Evolutionary conservation across 2,329 filamentous ascomycete genomes (phyloP), one percentile per base, ranked within the genome.

Genomic region (Fusarium sp.): DNA sequence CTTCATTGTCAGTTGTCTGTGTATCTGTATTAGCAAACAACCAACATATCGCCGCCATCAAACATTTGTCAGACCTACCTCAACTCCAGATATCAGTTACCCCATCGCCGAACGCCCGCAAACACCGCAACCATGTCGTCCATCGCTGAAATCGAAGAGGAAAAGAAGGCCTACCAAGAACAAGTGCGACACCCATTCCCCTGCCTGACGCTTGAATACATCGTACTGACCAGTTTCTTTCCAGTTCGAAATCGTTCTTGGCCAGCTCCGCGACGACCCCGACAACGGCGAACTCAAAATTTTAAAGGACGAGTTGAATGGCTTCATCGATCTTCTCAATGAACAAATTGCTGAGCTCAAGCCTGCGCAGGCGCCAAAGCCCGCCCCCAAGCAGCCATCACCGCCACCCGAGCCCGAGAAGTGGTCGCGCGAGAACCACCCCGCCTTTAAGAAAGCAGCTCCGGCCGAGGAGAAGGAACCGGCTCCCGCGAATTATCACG

Each of bases 271-370:
- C 80, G 90, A 92, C 80, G 93, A 96, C 76, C 91, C 94, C 69
- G 91, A 92, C 63, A 95, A 94, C 80, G 84, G 84, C 75, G 94
- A 95, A 81, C 89, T 97, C 76, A 86, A 91, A 76, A 88, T 87
- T 77, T 88, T 97, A 79, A 91, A 92, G 82, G 84, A 88, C 79
- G 94, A 97, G 85, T 89, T 97, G 82, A 88, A 93, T 85, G 88
- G 91, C 83, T 89, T 93, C 81, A 91, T 98, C 81, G 86, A 87
- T 79, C 87, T 94, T 74, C 89, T 94, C 81, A 89, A 94, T 84
- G 90, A 91, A 78, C 89, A 91, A 75, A 91, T 98, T 80, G 90
- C 91, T 83, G 92, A 96, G 81, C 86, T 96, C 79, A 91, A 92
- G 82, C 80, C 81, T 53, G 81, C 82, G 74, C 79, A 80, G 74